These are phyloP conservation scores for Podaxis sp. DNA, from an alignment of 768 basidiomycete species.

Conservation along the genomic window DNA sequence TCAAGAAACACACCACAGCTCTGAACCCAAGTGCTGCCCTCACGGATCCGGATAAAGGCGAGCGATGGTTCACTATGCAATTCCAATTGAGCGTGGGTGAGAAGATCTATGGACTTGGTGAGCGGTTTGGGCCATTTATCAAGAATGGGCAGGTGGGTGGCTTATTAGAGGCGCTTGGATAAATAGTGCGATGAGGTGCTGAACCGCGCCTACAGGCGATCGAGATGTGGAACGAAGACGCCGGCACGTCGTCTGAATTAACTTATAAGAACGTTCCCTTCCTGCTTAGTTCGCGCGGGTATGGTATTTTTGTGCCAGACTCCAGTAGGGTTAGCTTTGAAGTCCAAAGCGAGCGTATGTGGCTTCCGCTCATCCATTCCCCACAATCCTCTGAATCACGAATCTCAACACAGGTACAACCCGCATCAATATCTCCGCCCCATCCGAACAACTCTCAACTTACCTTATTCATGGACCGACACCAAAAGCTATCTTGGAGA, in stretches of 20 bases:
- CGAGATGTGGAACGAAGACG: constrained; percentile 47
- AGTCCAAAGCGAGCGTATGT: constrained; percentile 40
- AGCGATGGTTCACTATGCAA: constrained; percentile 32
- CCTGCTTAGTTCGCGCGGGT: constrained; percentile 39
- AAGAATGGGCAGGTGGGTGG: constrained; percentile 41
- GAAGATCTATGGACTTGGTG: constrained; percentile 46
- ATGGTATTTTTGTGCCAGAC: constrained; percentile 47
- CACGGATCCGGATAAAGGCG: constrained; percentile 23
- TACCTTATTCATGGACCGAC: constrained; percentile 41
- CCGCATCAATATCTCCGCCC: constrained; percentile 34
- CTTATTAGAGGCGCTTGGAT: not conserved
- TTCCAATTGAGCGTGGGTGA: constrained; percentile 41
- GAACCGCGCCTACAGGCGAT: constrained; percentile 22
- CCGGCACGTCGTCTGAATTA: constrained; percentile 39
- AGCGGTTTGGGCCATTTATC: constrained; percentile 45
- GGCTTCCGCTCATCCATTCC: constrained; percentile 7
- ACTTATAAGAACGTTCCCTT: constrained; percentile 39
- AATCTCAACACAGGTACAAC: constrained; percentile 25
- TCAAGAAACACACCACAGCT: constrained; percentile 25
- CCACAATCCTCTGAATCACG: constrained; percentile 17
- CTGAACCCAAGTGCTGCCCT: constrained; percentile 22
- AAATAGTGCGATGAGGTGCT: not conserved
- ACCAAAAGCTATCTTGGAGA: constrained; percentile 29
- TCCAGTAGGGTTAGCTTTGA: constrained; percentile 48
- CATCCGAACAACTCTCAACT: constrained; percentile 38